Evolutionary conservation across 495 filamentous ascomycete genomes (phyloP).

Genomic region (Hypoxylon intermedium): DNA sequence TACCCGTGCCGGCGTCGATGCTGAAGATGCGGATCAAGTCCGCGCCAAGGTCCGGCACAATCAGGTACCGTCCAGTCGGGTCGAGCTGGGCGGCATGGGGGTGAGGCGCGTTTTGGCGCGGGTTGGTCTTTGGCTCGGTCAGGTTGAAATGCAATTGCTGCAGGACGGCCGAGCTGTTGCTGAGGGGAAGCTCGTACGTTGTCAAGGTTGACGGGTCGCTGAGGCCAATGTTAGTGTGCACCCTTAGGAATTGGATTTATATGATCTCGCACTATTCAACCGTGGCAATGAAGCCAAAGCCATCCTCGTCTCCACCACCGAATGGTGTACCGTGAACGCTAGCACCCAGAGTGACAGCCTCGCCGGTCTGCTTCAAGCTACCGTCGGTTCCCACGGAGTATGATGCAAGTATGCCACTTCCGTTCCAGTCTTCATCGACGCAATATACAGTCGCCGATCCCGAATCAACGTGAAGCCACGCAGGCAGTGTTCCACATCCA

Average conservation of each 20-base stretch:
- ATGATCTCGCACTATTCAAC: conserved; percentile 55
- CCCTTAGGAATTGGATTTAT: neutral
- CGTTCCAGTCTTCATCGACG: conserved; percentile 60
- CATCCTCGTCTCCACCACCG: conserved; percentile 42
- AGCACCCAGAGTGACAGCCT: conserved; percentile 45
- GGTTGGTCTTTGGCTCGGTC: conserved; percentile 55
- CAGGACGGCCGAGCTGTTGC: conserved; percentile 24
- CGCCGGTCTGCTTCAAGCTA: conserved; percentile 46
- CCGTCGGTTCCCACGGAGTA: conserved; percentile 52
- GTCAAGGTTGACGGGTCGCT: conserved; percentile 54
- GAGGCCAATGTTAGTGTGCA: conserved; percentile 22
- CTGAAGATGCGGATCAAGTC: conserved; percentile 69
- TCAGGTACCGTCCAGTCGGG: conserved; percentile 67
- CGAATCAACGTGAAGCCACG: conserved; percentile 62
- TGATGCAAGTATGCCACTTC: conserved; percentile 50
- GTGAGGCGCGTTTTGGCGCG: conserved; percentile 72
- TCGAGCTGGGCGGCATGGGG: conserved; percentile 74
- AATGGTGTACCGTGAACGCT: conserved; percentile 53
- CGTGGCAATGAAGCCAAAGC: conserved; percentile 51
- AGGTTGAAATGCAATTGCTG: conserved; percentile 65
- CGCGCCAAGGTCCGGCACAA: conserved; percentile 75
- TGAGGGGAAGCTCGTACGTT: conserved; percentile 49
- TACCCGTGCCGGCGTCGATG: conserved; percentile 56
- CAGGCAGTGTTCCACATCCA: conserved; percentile 54
- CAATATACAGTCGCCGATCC: conserved; percentile 61